A percentile compares a stretch with the other conserved stretches of the same genome.
Conservation (phyloP, 805 yeast species). For the Sungouiella thailandica region DNA sequence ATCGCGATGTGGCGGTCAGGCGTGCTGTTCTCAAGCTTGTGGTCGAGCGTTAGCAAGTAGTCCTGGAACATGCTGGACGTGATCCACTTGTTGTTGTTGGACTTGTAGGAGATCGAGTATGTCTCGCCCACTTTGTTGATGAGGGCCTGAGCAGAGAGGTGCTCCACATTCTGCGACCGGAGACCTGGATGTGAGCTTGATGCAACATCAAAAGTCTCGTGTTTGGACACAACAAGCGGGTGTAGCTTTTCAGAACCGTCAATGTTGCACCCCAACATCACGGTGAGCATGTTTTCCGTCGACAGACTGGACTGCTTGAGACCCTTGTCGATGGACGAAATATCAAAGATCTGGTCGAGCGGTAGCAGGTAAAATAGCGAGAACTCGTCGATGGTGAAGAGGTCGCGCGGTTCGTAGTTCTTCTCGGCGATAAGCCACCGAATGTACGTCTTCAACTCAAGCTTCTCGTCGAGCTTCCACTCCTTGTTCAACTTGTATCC, state of each 20-base stretch:
- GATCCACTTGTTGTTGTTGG: constrained; percentile 58
- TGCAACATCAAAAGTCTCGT: constrained; percentile 40
- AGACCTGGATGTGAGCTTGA: constrained; percentile 21
- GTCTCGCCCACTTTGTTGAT: constrained; percentile 44
- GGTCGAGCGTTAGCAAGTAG: constrained; percentile 57
- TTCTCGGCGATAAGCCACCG: constrained; percentile 22
- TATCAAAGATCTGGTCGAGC: constrained; percentile 51
- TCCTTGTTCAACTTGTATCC: constrained; percentile 40
- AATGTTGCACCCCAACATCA: constrained; percentile 58
- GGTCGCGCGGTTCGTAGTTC: constrained; percentile 44
- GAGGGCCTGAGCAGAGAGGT: constrained; percentile 10
- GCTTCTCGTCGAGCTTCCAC: constrained; percentile 58
- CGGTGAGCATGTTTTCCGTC: constrained; percentile 43
- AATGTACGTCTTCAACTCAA: constrained; percentile 42
- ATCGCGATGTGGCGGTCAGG: constrained; percentile 47
- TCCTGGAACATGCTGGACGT: constrained; percentile 60
- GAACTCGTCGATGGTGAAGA: constrained; percentile 59
- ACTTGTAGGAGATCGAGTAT: constrained; percentile 51
- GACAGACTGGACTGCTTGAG: constrained; percentile 32
- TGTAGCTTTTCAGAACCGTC: constrained; percentile 60
- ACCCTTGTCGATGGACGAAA: constrained; percentile 40
- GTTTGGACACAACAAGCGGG: constrained; percentile 57
- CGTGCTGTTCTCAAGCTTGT: constrained; percentile 43
- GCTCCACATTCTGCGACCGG: constrained; percentile 10
- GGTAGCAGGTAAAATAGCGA: constrained; percentile 57